These are phyloP conservation scores for Scalesia atractyloides DNA, from an alignment of 129 eudicot species.

Conservation along the genomic window DNA sequence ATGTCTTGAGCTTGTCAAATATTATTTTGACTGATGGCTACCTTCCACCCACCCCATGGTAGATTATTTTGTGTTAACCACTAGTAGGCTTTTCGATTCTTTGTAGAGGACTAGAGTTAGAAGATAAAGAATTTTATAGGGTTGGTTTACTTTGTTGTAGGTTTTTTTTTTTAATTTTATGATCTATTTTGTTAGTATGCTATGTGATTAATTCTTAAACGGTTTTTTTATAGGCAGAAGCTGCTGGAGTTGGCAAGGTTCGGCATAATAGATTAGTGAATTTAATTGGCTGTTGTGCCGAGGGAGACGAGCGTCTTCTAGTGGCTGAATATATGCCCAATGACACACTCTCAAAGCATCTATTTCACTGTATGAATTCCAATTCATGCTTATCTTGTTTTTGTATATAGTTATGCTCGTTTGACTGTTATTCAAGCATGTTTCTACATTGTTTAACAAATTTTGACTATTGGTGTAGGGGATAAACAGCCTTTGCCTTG, in stretches of 20 bases:
- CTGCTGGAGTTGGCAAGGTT: conserved; percentile 96
- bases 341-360: conserved; percentile 94
- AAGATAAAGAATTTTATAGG: not conserved
- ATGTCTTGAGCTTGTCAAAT: conserved; percentile 14
- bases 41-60: conserved; percentile 8
- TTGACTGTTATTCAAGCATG: conserved; percentile 6
- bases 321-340: conserved; percentile 96
- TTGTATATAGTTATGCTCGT: not conserved
- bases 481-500: conserved; percentile 96
- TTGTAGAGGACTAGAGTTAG: not conserved
- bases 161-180: conserved; percentile 12
- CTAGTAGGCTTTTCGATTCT: too few species aligned
- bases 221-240: conserved; percentile 69
- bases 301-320: conserved; percentile 94
- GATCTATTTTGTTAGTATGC: conserved; percentile 10
- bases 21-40: conserved; percentile 22
- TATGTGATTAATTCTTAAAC: not conserved
- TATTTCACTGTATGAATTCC: conserved; percentile 82
- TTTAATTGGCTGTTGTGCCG: conserved; percentile 94
- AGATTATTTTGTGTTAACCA: too few species aligned
- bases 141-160: conserved; percentile 9
- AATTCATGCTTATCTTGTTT: conserved; percentile 5
- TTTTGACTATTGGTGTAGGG: conserved; percentile 53
- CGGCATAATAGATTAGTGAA: conserved; percentile 92
- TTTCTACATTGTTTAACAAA: not conserved